Evolutionary conservation across 768 basidiomycete genomes (phyloP).

Genomic region (Boletus rubescentipes): DNA sequence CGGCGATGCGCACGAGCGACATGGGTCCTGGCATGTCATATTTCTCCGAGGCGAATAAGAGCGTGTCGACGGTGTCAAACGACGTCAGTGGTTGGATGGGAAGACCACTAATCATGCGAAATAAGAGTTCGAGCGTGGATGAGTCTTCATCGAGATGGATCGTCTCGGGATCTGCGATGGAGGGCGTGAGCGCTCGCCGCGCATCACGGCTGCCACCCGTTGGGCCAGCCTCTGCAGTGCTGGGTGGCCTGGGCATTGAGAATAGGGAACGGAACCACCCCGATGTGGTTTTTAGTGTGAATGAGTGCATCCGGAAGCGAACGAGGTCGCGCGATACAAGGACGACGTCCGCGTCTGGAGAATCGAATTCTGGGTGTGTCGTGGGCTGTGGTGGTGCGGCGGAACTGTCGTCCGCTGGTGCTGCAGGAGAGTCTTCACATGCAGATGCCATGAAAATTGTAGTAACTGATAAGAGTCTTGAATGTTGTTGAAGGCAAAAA

Average conservation of each 20-base stretch:
- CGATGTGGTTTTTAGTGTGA: conserved; percentile 58
- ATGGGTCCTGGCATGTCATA: conserved; percentile 69
- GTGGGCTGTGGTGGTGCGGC: conserved; percentile 6
- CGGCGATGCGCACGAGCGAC: conserved; percentile 58
- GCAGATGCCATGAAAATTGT: conserved; percentile 18
- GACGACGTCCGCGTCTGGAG: conserved; percentile 54
- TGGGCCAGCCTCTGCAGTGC: neutral
- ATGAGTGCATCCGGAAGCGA: conserved; percentile 58
- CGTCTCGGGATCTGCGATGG: conserved; percentile 28
- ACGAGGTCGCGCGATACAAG: conserved; percentile 49
- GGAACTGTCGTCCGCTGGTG: neutral
- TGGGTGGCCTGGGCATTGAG: conserved; percentile 46
- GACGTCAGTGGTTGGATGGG: conserved; percentile 48
- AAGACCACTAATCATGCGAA: conserved; percentile 63
- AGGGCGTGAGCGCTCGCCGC: conserved; percentile 10
- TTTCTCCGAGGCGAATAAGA: conserved; percentile 66
- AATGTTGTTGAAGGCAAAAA: neutral
- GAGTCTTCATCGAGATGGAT: conserved; percentile 60
- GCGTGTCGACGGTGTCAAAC: conserved; percentile 52
- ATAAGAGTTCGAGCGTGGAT: conserved; percentile 50
- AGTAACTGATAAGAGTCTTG: too few species aligned
- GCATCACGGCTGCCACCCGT: neutral
- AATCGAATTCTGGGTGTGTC: conserved; percentile 52
- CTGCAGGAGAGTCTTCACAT: conserved; percentile 6
- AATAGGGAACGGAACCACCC: conserved; percentile 60